Percentiles rank a stretch among this genome's conserved stretches.
Conservation (phyloP, 129 eudicot genomes). For the Flaveria linearis region DNA sequence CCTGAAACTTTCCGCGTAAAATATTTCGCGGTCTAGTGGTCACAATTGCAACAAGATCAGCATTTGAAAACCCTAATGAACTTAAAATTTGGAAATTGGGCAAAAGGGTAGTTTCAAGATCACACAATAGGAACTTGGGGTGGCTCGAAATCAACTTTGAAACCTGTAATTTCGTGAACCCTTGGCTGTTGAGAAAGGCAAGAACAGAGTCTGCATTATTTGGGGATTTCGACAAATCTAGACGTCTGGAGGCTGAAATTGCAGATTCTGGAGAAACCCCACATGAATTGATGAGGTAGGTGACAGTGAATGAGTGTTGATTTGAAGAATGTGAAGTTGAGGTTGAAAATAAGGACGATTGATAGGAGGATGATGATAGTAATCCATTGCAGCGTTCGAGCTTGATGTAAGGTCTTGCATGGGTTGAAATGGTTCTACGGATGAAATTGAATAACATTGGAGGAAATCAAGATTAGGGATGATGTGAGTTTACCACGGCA, state of each 20-base stretch:
- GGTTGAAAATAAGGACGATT: constrained; percentile 10
- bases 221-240: constrained; percentile 35
- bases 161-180: constrained; percentile 37
- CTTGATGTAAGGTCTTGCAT: constrained; percentile 16
- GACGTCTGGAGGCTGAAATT: constrained; percentile 28
- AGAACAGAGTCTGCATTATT: constrained; percentile 38
- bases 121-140: constrained; percentile 32
- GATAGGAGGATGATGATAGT: background rate
- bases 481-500: constrained; percentile 15
- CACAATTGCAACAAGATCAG: constrained; percentile 28
- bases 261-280: constrained; percentile 47
- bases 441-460: constrained; percentile 37
- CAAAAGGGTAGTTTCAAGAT: constrained; percentile 38
- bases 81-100: constrained; percentile 44
- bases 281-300: constrained; percentile 53
- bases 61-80: constrained; percentile 40
- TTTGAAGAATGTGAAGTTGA: constrained; percentile 15
- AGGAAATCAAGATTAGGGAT: constrained; percentile 4
- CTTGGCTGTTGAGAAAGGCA: constrained; percentile 35
- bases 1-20: constrained; percentile 23
- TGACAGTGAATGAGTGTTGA: constrained; percentile 31
- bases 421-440: constrained; percentile 3
- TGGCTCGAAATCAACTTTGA: constrained; percentile 25
- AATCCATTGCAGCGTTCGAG: constrained; percentile 8
- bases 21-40: constrained; percentile 26